Evolutionary conservation across 768 basidiomycete genomes (phyloP), one percentile per base, ranked within the genome.

Genomic region (Exidia glandulosa): DNA sequence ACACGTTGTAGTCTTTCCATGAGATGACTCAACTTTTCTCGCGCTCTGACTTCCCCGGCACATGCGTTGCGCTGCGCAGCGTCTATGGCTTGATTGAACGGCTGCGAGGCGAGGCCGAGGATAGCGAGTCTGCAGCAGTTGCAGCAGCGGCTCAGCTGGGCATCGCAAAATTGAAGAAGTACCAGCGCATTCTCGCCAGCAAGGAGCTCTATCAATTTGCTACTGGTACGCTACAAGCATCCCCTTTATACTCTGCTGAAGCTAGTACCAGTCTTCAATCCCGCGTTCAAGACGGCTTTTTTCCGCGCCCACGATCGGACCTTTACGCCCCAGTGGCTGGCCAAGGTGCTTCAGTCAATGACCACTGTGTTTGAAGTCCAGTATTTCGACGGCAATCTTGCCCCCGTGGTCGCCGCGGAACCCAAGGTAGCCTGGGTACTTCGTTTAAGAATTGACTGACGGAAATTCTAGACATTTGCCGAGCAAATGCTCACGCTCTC

Each of bases 11-110:
- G 74, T 64, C 68, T 12, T 65, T 76, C 57, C 74, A 75, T 57
- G 68, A 72, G 33, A 67, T 68, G 0, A 77, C 69, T 0, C 60
- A 67, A 0, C 71, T 63, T 59, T 76, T 76, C 63, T 76, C 69
- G 0, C 10, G 61, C 1, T 64, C 55, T 0, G 71, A 75, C 4
- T 75, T 76, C n/a, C 74, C 73, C 7, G 73, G 69, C 7, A 74
- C 74, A 14, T 45, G 41, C 41, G 16, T 19, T 45, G 41, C 23
- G 12, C 16, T 45, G 10, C 41, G 41, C 6, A 13, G 12, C 41
- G 5, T 45, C 72, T 72, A 76, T 54, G 47, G 65, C 32, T 67
- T 74, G 19, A 63, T 75, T 56, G 45, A 68, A 34, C 36, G 58
- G 12, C 55, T 72, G 25, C 62, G 63, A 7, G 70, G 47, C 2